Evolutionary conservation across 306 rosid genomes (phyloP), one percentile per base, ranked within the genome.

Genomic region (Erythrophleum fordii): DNA sequence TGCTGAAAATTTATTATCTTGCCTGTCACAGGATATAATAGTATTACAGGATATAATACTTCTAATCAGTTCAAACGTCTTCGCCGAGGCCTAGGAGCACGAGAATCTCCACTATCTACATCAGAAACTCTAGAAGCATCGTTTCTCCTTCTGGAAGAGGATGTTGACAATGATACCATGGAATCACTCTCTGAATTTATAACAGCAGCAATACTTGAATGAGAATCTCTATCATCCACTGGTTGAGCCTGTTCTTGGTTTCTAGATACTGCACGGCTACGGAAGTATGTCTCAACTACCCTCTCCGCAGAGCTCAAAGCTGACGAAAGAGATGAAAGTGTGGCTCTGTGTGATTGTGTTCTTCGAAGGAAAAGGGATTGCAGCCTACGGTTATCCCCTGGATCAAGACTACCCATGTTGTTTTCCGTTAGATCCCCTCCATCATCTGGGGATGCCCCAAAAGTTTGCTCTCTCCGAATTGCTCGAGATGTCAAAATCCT

Each of bases 111-210:
- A 42, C 85, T 90, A 71, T 92, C 91, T 22, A 87, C 82, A 77
- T 92, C 94, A 39, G 90, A 86, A 69, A 75, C 83, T 72, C 92
- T 86, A 29, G 90, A 76, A 31, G 87, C 56, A 35, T 88, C 89
- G 41, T 68, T 86, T 79, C 92, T 92, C 77, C 89, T 87, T 62
- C 91, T 84, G 12, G 92, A 90, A 55, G 97, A 88, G 29, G 97
- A 90, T 8, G 93, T 86, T 56, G 93, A 91, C 77, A 85, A 78
- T 28, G 94, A 88, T 29, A 92, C 91, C 77, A 74, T 71, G 69
- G 97, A 88, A 79, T 92, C 92, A 84, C 84, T 81, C 88, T 87
- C 94, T 1, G 94, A 87, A 81, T 88, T 90, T 52, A 86, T 88
- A 48, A 80, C 90, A 80, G 90, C 93, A 67, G 84, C 91, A 83